Percentiles rank a stretch among this genome's conserved stretches.
Conservation (phyloP, 2,329 filamentous ascomycete species). For the Aspergillus tamarii region DNA sequence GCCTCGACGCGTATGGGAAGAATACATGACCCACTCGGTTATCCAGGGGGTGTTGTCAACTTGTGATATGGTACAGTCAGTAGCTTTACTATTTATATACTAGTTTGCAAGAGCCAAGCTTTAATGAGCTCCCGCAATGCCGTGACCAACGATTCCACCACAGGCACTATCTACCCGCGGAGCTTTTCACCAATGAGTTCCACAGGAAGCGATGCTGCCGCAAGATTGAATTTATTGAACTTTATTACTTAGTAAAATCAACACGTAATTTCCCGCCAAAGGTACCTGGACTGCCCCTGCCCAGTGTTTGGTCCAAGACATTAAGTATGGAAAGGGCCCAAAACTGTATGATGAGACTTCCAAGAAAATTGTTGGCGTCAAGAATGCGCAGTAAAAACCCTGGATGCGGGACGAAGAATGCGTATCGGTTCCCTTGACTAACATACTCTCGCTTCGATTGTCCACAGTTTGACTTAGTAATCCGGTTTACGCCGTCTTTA, state of each 20-base stretch:
- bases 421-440: not conserved
- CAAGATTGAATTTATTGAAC: constrained; percentile 1
- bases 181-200: not conserved
- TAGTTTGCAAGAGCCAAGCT: constrained; percentile 4
- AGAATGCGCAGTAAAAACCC: not conserved
- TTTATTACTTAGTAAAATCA: not conserved
- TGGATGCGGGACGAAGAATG: not conserved
- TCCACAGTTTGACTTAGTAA: not conserved
- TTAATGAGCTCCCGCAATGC: constrained; percentile 4
- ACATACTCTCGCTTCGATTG: not conserved
- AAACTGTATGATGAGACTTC: not conserved
- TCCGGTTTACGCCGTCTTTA: not conserved
- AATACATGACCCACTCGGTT: not conserved
- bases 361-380: not conserved
- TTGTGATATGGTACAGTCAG: not conserved
- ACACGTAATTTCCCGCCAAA: not conserved
- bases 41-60: not conserved
- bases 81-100: not conserved
- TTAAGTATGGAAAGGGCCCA: not conserved
- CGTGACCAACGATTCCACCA: not conserved
- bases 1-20: not conserved
- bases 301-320: not conserved
- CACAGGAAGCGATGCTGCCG: no score
- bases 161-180: not conserved
- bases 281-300: not conserved